Conservation (phyloP, 495 filamentous ascomycete genomes). For the Acidiella bohemica region DNA sequence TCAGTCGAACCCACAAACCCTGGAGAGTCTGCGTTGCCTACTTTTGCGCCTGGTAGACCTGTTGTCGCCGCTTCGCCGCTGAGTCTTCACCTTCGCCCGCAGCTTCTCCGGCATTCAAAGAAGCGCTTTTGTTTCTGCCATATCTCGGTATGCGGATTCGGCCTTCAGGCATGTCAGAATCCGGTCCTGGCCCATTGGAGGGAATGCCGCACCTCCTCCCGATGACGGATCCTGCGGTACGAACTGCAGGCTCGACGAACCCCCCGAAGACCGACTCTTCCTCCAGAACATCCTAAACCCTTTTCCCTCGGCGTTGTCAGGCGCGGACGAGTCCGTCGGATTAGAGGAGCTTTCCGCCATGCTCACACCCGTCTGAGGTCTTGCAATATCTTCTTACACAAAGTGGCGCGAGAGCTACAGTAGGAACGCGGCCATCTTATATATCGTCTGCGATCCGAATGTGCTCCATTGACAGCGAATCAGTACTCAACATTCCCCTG, state of each 20-base stretch:
- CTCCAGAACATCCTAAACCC: slow-evolving; percentile 14
- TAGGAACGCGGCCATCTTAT: too few species aligned
- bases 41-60: slow-evolving; percentile 18
- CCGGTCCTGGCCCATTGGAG: too few species aligned
- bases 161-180: not conserved
- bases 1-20: not conserved
- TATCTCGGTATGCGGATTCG: not conserved
- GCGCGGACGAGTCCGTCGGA: too few species aligned
- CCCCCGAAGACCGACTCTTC: slow-evolving; percentile 1
- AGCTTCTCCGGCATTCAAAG: not conserved
- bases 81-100: not conserved
- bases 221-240: slow-evolving; percentile 8
- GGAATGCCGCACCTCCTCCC: slow-evolving; percentile 1
- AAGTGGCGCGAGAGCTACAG: too few species aligned
- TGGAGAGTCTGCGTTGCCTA: not conserved
- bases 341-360: too few species aligned
- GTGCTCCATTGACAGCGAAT: too few species aligned
- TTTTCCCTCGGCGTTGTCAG: too few species aligned
- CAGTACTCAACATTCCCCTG: too few species aligned
- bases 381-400: too few species aligned
- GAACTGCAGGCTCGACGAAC: slow-evolving; percentile 2
- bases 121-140: not conserved
- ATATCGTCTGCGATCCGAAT: too few species aligned
- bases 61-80: slow-evolving; percentile 10
- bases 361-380: too few species aligned